These are phyloP conservation scores for Scopulariopsis brevicaulis DNA, from an alignment of 2,329 filamentous ascomycete species.

Conservation along the genomic window DNA sequence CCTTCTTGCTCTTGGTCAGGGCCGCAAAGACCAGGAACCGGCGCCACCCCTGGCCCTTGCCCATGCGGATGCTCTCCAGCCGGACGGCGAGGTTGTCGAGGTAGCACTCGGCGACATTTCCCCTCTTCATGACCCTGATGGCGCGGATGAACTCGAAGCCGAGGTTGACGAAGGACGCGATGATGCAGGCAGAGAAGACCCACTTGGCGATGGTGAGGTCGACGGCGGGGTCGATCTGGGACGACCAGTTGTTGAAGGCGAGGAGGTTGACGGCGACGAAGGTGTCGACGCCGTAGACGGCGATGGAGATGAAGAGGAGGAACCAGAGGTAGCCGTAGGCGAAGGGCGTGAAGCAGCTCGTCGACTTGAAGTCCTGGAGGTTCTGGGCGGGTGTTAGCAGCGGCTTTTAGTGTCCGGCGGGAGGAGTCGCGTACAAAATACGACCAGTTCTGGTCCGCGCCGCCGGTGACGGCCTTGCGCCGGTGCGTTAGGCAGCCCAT, in stretches of 20 bases:
- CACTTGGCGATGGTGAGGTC: slow-evolving; percentile 73
- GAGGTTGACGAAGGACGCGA: slow-evolving; percentile 77
- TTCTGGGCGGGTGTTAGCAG: slow-evolving; percentile 15
- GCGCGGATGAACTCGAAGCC: slow-evolving; percentile 72
- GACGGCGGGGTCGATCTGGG: slow-evolving; percentile 68
- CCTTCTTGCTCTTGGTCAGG: slow-evolving; percentile 83
- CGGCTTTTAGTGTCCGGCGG: too few relatives aligned
- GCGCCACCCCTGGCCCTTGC: slow-evolving; percentile 67
- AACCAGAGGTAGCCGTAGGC: slow-evolving; percentile 82
- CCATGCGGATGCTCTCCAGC: slow-evolving; percentile 70
- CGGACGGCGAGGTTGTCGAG: slow-evolving; percentile 79
- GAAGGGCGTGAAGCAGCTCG: slow-evolving; percentile 63
- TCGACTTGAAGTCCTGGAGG: slow-evolving; percentile 69
- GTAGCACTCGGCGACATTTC: slow-evolving; percentile 84
- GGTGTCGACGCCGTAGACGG: slow-evolving; percentile 81
- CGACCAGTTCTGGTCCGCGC: slow-evolving; percentile 86
- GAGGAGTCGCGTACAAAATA: slow-evolving; percentile 53
- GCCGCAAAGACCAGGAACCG: slow-evolving; percentile 89
- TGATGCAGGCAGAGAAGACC: slow-evolving; percentile 90
- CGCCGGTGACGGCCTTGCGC: slow-evolving; percentile 51
- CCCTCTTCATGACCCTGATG: slow-evolving; percentile 67
- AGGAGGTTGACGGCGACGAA: slow-evolving; percentile 91
- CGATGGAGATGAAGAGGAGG: slow-evolving; percentile 64
- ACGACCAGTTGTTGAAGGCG: slow-evolving; percentile 81
- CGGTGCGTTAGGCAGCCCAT: slow-evolving; percentile 59